phyloP scores from a whole-genome alignment of 1,139 yeast genomes.

The Candida sojae region DNA sequence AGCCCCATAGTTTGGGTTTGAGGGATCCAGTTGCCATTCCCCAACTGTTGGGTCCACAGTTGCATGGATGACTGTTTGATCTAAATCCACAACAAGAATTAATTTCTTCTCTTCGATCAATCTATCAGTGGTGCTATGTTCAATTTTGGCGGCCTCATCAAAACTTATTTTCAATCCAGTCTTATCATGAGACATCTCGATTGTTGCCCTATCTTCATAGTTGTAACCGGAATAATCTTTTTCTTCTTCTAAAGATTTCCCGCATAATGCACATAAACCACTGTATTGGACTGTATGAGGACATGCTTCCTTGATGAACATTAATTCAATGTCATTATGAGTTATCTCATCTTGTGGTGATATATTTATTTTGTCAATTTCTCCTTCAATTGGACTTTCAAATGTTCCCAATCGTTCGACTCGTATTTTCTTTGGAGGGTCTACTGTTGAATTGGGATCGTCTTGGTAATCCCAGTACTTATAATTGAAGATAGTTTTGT shows the following conservation, averaged over 20 bases:
- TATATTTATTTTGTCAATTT: constrained; percentile 52
- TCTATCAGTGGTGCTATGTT: constrained; percentile 62
- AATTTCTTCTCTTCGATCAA: constrained; percentile 66
- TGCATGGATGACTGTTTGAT: constrained; percentile 96
- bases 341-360: constrained; percentile 61
- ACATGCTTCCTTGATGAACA: constrained; percentile 76
- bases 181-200: constrained; percentile 87
- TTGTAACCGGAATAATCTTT: constrained; percentile 77
- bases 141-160: constrained; percentile 86
- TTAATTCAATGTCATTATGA: constrained; percentile 50
- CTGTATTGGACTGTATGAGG: constrained; percentile 95
- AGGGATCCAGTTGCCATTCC: constrained; percentile 89
- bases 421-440: constrained; percentile 44
- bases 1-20: constrained; percentile 81
- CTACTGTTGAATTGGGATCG: constrained; percentile 51
- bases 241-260: constrained; percentile 78
- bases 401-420: constrained; percentile 69
- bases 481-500: constrained; percentile 58
- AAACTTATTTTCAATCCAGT: constrained; percentile 82
- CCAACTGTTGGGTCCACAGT: constrained; percentile 98
- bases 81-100: constrained; percentile 92
- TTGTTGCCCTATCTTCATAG: constrained; percentile 77
- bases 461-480: constrained; percentile 70
- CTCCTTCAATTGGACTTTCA: constrained; percentile 84
- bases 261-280: constrained; percentile 94